Evolutionary conservation across 139 green algal species (phyloP), one percentile per base, ranked within the genome.

Genomic region (Monoraphidium neglectum): DNA sequence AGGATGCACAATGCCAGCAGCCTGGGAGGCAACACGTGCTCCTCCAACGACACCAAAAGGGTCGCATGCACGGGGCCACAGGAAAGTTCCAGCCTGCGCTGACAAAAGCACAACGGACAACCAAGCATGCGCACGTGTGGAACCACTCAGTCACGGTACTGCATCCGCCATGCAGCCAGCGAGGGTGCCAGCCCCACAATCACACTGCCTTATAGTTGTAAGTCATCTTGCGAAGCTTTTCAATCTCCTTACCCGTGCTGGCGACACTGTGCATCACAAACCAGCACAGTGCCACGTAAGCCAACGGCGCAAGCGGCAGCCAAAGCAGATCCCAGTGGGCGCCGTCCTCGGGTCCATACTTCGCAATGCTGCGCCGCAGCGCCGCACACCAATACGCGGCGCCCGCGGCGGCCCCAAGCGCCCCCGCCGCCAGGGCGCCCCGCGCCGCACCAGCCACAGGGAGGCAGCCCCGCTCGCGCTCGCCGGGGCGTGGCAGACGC

Each of bases 301-400:
- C 30, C 23, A 77, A 13, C 15, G 78, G 78, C 21, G 46, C 40
- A 18, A 63, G 21, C 6, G 78, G 78, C 66, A 84, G 68, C 78
- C 78, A 84, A 23, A 71, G 24, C 37, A 80, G 60, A 66, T 84
- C 78, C 78, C 57, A 80, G 32, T 51, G 76, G 1, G 47, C 36
- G 35, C 72, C 78, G 32, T 63, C 5, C 36, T 60, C 38, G 32
- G n/a, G n/a, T 0, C 64, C 64, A 46, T 69, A 43, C 65, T 23
- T 46, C 18, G 33, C 51, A 5, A 80, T 16, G 51, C 32, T 68
- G 26, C 24, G 26, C 16, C 51, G 32, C 53, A 80, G 23, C 3
- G 53, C 74, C 24, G 4, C 13, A 24, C 36, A n/a, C 74, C 78
- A 84, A 49, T 71, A 84, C 13, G 36, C 57, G 10, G 62, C 69